Evolutionary conservation across 768 basidiomycete genomes (phyloP).

Genomic region (Mycena galericulata): DNA sequence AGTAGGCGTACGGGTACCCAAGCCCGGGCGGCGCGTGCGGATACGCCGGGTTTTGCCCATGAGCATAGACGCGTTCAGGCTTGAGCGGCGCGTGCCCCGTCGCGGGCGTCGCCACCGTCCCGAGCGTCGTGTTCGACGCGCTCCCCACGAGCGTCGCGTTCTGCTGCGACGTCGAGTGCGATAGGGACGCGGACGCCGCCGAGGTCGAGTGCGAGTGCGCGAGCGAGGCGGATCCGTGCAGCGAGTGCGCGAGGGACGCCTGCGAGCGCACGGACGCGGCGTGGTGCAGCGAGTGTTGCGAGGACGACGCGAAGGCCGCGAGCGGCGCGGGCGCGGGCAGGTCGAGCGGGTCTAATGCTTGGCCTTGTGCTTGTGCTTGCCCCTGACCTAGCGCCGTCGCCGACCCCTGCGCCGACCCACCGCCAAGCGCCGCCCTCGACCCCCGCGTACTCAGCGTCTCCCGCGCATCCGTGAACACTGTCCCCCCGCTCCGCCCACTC

Average conservation of each 20-base stretch:
- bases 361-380: not conserved
- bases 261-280: too few species aligned
- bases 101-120: conserved; percentile 7
- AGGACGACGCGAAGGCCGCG: conserved; percentile 21
- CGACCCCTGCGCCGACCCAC: too few species aligned
- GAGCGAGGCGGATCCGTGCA: too few species aligned
- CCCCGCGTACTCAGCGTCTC: conserved; percentile 25
- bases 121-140: conserved; percentile 24
- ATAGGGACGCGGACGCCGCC: not conserved
- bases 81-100: conserved; percentile 5
- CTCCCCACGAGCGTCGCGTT: too few species aligned
- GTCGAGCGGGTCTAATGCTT: conserved; percentile 25
- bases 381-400: not conserved
- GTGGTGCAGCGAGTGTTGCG: conserved; percentile 10
- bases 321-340: conserved; percentile 26
- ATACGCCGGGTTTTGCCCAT: too few species aligned
- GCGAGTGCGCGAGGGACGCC: not conserved
- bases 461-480: conserved; percentile 35
- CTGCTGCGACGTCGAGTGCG: too few species aligned
- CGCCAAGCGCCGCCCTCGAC: conserved; percentile 7
- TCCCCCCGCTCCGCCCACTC: conserved; percentile 33
- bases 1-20: not conserved
- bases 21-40: conserved; percentile 29
- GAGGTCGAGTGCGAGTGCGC: too few species aligned
- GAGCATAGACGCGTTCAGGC: conserved; percentile 21